Conservation (phyloP, 2,329 filamentous ascomycete genomes). For the Verticillium isaacii region DNA sequence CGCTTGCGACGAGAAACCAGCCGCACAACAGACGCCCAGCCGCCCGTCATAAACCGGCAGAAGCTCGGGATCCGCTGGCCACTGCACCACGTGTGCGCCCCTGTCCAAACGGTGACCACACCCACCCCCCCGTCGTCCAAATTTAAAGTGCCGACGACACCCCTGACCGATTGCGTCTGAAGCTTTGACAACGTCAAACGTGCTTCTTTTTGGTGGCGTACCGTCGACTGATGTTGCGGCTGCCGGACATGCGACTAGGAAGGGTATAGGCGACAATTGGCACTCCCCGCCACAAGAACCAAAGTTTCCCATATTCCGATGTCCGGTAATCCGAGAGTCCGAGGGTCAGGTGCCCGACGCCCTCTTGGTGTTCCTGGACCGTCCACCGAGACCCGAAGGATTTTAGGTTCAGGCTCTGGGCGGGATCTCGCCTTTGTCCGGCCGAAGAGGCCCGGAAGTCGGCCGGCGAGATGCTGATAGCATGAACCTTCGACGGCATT, state of each 20-base stretch:
- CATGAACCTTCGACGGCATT: neutral
- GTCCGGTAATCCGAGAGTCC: neutral
- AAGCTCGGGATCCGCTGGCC: neutral
- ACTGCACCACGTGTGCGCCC: neutral
- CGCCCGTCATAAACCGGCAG: neutral
- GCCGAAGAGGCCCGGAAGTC: neutral
- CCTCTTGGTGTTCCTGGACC: neutral
- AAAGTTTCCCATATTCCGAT: neutral
- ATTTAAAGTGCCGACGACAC: neutral
- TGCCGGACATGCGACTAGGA: neutral
- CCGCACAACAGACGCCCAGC: neutral
- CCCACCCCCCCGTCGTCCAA: neutral
- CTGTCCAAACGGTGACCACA: neutral
- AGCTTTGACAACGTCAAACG: neutral
- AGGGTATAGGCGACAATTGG: neutral
- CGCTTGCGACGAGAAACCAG: neutral
- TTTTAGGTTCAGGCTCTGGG: neutral
- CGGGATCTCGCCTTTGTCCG: neutral
- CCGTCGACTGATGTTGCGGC: neutral
- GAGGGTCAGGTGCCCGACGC: neutral
- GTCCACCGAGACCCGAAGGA: neutral
- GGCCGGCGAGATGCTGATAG: neutral
- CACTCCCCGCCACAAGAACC: neutral
- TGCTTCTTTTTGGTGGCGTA: neutral
- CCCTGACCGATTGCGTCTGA: neutral